These are phyloP conservation scores for Spinellus fusiger DNA, from an alignment of 192 early-diverging fungal species.

Conservation along the genomic window DNA sequence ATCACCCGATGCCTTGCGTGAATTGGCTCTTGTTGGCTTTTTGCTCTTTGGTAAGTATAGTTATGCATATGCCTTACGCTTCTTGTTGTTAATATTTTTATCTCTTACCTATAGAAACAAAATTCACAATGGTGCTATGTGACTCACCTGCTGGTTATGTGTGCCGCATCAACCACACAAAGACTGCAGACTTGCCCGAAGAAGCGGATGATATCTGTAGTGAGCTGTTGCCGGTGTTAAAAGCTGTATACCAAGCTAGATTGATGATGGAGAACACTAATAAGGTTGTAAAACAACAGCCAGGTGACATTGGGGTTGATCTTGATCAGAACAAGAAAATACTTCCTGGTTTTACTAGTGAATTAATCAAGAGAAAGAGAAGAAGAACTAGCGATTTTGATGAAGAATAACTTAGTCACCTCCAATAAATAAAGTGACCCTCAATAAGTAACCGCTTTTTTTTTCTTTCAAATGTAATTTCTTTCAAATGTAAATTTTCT, in stretches of 20 bases:
- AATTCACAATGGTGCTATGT: constrained; percentile 3
- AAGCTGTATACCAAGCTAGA: background rate
- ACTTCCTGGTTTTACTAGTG: constrained; percentile 3
- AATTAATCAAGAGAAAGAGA: background rate
- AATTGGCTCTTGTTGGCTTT: constrained; percentile 5
- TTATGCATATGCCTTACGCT: constrained; percentile 4
- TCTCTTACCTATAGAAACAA: constrained; percentile 3
- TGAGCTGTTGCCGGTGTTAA: background rate
- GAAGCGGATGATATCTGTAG: constrained; percentile 7
- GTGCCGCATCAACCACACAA: constrained; percentile 1
- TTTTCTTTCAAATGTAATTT: no score
- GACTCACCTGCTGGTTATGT: constrained; percentile 3
- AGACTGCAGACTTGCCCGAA: background rate
- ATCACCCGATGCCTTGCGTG: background rate
- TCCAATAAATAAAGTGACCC: no score
- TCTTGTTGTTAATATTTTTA: constrained; percentile 8
- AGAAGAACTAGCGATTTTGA: background rate
- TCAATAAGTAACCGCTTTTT: no score
- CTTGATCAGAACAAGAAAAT: background rate
- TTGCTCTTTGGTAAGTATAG: constrained; percentile 9
- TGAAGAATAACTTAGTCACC: background rate
- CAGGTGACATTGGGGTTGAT: constrained; percentile 2
- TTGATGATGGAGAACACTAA: background rate
- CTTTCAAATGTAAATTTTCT: no score
- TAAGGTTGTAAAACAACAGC: background rate